Base-by-base conservation (phyloP, 2,329 filamentous ascomycete species). In the Sclerotinia borealis region DNA sequence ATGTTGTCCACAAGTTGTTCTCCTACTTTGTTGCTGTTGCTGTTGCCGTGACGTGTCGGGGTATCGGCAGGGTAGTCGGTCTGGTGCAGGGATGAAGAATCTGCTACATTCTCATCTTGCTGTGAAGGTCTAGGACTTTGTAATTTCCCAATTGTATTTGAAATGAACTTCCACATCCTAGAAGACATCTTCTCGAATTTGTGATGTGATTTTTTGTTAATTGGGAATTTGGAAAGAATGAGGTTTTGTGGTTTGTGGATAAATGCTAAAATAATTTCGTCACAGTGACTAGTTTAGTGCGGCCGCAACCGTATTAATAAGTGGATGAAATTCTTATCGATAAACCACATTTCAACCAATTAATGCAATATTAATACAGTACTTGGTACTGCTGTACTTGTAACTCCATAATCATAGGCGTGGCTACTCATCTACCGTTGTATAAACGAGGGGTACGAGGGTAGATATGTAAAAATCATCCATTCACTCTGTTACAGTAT, bases 221-320 rank as follows among this genome's bases (percentile, higher is more conserved):
- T 2, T 17, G 6, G 39, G 11, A 56, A 2, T 34, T 15, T 25
- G 13, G 54, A 34, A 31, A 25, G 27, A 34, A 45, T 45, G 54
- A 5, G 22, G 15, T 43, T 34, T 45, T 43, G 34, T 15, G 13
- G 36, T 39, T 34, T 56, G 39, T 56, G 37, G 54, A 34, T 34
- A 39, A 39, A 56, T 45, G 52, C 29, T 51, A 31, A 56, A 45
- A 56, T 45, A 56, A 56, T 45, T 56, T 56, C 25, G 54, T 56
- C 54, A 56, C 54, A 56, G 39, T 56, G 54, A 56, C 54, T 56
- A 56, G 54, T 56, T 31, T 45, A 56, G 52, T 56, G 52, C 39
- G 52, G 39, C 39, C 39, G 37, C 52, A 56, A 4, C 37, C 27
- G 25, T 56, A 56, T 39, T 56, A 43, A n/a, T 22, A 22, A 22